Conservation (phyloP, 2,329 filamentous ascomycete species). For the Coniochaeta hoffmannii region DNA sequence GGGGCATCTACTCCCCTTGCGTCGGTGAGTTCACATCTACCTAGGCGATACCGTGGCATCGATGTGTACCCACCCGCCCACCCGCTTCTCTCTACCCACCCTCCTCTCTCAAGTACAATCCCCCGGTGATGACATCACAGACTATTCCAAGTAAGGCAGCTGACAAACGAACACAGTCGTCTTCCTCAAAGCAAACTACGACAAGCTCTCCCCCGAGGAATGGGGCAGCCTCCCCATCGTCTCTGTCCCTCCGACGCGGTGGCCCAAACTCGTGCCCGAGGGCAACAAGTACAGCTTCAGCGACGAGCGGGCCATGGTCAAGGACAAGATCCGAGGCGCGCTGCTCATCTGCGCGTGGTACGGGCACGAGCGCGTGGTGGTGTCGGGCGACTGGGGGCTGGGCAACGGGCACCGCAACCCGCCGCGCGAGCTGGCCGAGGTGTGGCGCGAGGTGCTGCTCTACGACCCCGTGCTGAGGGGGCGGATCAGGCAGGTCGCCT, state of each 20-base stretch:
- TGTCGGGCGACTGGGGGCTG: conserved; percentile 54
- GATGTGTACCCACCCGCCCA: too few species aligned
- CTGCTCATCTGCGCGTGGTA: conserved; percentile 61
- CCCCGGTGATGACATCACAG: not conserved
- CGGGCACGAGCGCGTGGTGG: conserved; percentile 48
- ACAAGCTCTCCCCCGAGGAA: conserved; percentile 39
- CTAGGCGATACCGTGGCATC: too few species aligned
- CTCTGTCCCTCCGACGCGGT: conserved; percentile 62
- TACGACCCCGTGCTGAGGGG: conserved; percentile 56
- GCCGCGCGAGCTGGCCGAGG: conserved; percentile 54
- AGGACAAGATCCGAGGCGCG: conserved; percentile 64
- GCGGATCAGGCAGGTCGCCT: conserved; percentile 54
- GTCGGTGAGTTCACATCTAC: conserved; percentile 48
- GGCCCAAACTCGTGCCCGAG: conserved; percentile 63
- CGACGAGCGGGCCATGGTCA: conserved; percentile 63
- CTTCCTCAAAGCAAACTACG: conserved; percentile 64
- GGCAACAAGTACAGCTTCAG: conserved; percentile 65
- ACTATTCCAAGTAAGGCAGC: not conserved
- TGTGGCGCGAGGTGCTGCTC: conserved; percentile 59
- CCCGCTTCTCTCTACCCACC: too few species aligned
- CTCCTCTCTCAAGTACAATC: not conserved
- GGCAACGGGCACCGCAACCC: conserved; percentile 59
- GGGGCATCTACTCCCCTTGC: conserved; percentile 61
- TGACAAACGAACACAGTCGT: conserved; percentile 40
- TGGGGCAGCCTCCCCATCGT: conserved; percentile 62